phyloP scores from a whole-genome alignment of 176 grass and related monocot species.

The Elaeis guineensis region DNA sequence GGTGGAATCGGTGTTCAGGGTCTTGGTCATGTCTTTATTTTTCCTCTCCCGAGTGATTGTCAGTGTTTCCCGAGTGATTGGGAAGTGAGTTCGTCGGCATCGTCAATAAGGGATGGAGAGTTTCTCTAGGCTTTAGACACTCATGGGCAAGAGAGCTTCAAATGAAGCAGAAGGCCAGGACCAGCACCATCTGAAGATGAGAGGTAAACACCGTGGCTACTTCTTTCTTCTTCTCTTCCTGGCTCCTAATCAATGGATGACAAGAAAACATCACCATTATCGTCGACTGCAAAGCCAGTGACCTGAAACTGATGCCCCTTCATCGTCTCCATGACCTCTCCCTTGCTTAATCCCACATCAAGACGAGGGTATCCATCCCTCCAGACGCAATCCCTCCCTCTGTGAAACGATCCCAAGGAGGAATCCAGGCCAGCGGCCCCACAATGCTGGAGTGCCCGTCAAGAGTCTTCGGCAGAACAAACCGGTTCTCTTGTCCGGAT shows the following conservation, averaged over 20 bases:
- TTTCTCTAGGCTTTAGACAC: too few species aligned
- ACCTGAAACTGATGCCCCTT: constrained; percentile 78
- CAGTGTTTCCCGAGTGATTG: too few species aligned
- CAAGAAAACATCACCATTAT: constrained; percentile 82
- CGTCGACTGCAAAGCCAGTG: constrained; percentile 68
- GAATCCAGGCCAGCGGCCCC: constrained; percentile 74
- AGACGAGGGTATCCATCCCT: constrained; percentile 75
- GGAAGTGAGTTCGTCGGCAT: too few species aligned
- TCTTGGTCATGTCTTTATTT: too few species aligned
- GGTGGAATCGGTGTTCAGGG: too few species aligned
- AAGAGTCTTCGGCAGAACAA: constrained; percentile 61
- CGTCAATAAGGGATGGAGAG: too few species aligned
- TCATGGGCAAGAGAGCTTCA: too few species aligned
- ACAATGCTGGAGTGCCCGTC: constrained; percentile 80
- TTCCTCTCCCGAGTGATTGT: too few species aligned
- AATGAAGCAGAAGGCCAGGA: too few species aligned
- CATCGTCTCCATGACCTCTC: constrained; percentile 60
- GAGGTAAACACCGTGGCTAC: too few species aligned
- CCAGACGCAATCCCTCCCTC: constrained; percentile 85
- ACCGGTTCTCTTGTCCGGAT: constrained; percentile 42
- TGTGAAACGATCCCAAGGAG: constrained; percentile 49
- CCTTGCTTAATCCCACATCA: constrained; percentile 61
- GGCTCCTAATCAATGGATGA: constrained; percentile 73
- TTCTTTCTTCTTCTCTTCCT: too few species aligned
- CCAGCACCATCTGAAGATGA: too few species aligned